Conservation (phyloP, 2,329 filamentous ascomycete genomes). For the Colletotrichum sp. region DNA sequence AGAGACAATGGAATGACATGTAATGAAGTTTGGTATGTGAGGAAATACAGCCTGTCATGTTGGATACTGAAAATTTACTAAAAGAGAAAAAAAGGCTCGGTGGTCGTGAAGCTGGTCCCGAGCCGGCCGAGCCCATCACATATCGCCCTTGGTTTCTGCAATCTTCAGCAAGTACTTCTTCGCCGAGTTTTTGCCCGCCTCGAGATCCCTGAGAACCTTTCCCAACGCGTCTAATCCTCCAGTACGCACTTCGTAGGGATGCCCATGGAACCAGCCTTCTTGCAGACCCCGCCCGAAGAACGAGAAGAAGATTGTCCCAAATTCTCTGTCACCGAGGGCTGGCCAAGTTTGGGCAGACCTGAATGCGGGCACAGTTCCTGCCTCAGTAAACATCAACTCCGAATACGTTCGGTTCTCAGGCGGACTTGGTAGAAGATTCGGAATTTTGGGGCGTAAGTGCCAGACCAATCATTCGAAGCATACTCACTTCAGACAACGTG, state of each 20-base stretch:
- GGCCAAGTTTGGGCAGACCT: no score
- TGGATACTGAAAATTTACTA: neutral
- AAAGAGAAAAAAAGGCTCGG: neutral
- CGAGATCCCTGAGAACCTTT: neutral
- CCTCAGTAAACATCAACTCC: no score
- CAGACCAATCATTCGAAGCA: no score
- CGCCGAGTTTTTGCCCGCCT: neutral
- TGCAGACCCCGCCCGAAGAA: no score
- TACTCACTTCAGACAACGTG: fast-evolving
- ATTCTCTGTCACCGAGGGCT: no score
- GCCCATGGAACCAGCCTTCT: no score
- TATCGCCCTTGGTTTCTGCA: neutral
- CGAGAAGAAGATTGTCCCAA: no score
- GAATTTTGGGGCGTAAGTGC: no score
- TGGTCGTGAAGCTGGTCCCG: neutral
- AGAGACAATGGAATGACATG: fast-evolving
- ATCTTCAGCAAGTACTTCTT: neutral
- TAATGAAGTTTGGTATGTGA: neutral
- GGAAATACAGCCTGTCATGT: neutral
- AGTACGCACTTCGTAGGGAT: no score
- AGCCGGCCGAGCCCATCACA: neutral
- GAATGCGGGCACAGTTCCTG: no score
- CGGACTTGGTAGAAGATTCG: no score
- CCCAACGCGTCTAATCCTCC: neutral
- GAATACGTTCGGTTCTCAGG: no score